Evolutionary conservation across 2,329 filamentous ascomycete species (phyloP), one percentile per base, ranked within the genome.

Genomic region (Hypoxylon sp.): DNA sequence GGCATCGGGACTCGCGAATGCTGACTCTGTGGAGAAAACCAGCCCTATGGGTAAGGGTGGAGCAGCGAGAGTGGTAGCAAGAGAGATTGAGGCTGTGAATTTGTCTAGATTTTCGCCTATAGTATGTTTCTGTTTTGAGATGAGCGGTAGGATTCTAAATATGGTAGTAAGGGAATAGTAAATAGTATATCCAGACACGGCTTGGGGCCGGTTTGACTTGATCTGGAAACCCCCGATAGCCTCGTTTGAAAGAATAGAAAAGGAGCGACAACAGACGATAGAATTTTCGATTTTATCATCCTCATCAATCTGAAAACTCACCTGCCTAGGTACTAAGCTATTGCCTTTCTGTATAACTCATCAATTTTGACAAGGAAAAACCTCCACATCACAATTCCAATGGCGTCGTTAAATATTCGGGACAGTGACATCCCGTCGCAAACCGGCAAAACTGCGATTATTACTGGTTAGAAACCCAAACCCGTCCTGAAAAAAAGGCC

Each of bases 1-100:
- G 63, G 64, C 61, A 61, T 7, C 32, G 46, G 4, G 54, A 63
- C 17, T 61, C 62, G 17, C 15, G 51, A 7, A 63, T 65, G 61
- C 51, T 62, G 19, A 58, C 50, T 9, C 30, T 64, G 16, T 67
- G 63, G 63, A n/a, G n/a, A n/a, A 4, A n/a, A n/a, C 8, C 26
- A 29, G 26, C 26, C 26, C 26, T 29, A 11, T n/a, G 5, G 26
- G 26, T 29, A 29, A 29, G 12, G 26, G 26, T 29, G 9, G 9
- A 29, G 26, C 26, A n/a, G 9, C 26, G 26, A n/a, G 26, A 7
- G 26, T 29, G 12, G 11, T 29, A n/a, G 5, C 9, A 29, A n/a
- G 9, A 7, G 26, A 29, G 26, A 29, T 11, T 29, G 26, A n/a
- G 5, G 26, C 5, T n/a, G 11, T n/a, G n/a, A n/a, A n/a, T n/a